Base-by-base conservation (phyloP, 2,329 filamentous ascomycete species). In the Stachybotrys chlorohalonatus region DNA sequence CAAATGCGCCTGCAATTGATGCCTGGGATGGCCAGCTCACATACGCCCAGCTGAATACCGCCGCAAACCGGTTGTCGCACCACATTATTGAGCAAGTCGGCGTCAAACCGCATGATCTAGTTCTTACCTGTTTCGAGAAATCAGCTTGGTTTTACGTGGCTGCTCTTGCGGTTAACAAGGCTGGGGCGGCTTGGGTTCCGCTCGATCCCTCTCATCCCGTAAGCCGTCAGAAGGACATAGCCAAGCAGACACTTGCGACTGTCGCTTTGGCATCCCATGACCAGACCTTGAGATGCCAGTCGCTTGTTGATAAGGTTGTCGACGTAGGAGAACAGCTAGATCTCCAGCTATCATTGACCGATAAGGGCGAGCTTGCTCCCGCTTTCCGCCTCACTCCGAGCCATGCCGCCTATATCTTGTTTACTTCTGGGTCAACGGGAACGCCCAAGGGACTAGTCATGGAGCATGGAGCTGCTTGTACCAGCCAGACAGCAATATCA, bases 201-300 rank as follows among this genome's bases (percentile, higher is more conserved):
- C 51, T 75, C 0, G 72, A 75, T 16, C 67, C 72, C 11, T 64
- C 67, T 7, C 59, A 72, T 50, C 73, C 75, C 0, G 66, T 67
- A 0, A 55, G 60, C 0, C 56, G 61, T 5, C 53, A 61, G 31
- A 51, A 42, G 1, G 56, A 58, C 15, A 45, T 63, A 2, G 49
- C 58, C 1, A 11, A 31, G 4, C 60, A 58, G 3, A 54, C 59
- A 1, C n/a, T 50, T 15, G 52, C 52, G 6, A 54, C 30, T 16
- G 24, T 56, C 17, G 36, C 36, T 16, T 17, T 54, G 17, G n/a
- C 47, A 5, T 52, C 52, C 6, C 30, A 13, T 24, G 45, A 47
- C 16, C 45, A 48, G 8, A n/a, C 16, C 13, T n/a, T 16, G 11
- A n/a, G 42, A 17, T 47, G 39, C 9, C 13, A 39, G 7, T 7